These are phyloP conservation scores for Amoebophrya sp. DNA, from an alignment of 169 alveolate species.

Conservation along the genomic window DNA sequence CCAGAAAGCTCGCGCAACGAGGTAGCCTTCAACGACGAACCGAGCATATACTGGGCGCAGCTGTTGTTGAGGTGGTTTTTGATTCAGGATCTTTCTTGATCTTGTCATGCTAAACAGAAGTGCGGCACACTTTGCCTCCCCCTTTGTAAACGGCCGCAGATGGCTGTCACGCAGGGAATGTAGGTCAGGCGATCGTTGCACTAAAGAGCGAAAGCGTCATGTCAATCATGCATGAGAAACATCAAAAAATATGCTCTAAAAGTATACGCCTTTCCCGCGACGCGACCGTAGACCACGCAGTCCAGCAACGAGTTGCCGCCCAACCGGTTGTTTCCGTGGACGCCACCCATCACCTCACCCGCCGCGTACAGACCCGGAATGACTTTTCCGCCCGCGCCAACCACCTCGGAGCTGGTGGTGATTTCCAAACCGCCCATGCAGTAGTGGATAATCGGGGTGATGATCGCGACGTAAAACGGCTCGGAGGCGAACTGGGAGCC, in stretches of 20 bases:
- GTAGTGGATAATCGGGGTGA: constrained; percentile 58
- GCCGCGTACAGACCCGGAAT: constrained; percentile 55
- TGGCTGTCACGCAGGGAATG: too few relatives aligned
- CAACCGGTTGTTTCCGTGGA: constrained; percentile 33
- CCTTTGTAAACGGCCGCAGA: too few relatives aligned
- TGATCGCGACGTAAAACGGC: constrained; percentile 53
- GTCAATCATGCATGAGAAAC: too few relatives aligned
- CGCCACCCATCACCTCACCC: constrained; percentile 44
- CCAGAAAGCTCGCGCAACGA: not conserved
- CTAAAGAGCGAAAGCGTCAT: too few relatives aligned
- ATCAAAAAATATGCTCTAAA: too few relatives aligned
- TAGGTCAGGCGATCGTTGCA: too few relatives aligned
- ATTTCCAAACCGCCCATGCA: constrained; percentile 58
- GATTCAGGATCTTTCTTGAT: too few relatives aligned
- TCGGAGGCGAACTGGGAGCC: constrained; percentile 35
- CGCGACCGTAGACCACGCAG: not conserved
- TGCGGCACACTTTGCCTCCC: too few relatives aligned
- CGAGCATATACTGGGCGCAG: not conserved
- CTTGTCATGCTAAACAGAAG: too few relatives aligned
- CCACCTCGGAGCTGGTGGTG: constrained; percentile 50
- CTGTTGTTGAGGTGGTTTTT: too few relatives aligned
- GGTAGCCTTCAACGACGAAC: not conserved
- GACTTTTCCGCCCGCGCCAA: constrained; percentile 48
- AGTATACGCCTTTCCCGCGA: constrained; percentile 38
- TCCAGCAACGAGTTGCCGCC: constrained; percentile 16